Base-by-base conservation (phyloP, 2,329 filamentous ascomycete species). In the Elsinoe australis region DNA sequence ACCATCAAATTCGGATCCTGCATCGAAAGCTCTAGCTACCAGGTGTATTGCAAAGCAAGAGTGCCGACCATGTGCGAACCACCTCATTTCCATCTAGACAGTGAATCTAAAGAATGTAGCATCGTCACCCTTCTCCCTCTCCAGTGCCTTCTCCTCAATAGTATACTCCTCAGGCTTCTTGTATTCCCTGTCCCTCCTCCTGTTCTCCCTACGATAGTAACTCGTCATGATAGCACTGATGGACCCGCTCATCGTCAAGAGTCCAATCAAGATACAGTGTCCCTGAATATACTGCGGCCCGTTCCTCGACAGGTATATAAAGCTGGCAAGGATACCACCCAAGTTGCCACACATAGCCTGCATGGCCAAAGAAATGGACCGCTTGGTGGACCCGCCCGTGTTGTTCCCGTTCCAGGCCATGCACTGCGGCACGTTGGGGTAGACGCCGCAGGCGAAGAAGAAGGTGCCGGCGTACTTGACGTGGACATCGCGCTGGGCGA, bases 171-270 rank as follows among this genome's bases (percentile, higher is more conserved):
- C 63, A 2, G 68, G 69, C 8, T 65, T 62, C 61, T 76, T 71
- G 58, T 71, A 64, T 47, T 68, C 57, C 34, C 61, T 60, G 17
- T 80, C 74, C 10, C 79, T 68, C 41, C 75, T 68, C 3, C 65
- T 62, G 52, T 81, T 81, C 67, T 81, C 78, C 33, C 67, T 61
- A 32, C 73, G 68, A 19, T 77, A 71, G 63, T 79, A 80, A 21
- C 70, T 59, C 15, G 74, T 76, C 77, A 82, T 81, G 56, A 73
- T 65, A 35, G 70, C 59, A 34, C 69, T 73, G 9, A 80, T 65
- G 41, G 68, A 49, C 50, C 71, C 67, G 18, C 31, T 38, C 45
- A 48, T 38, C 3, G 47, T 39, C 35, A 63, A 56, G 14, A 67
- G 51, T 0, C 61, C 69, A 19, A 75, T 67, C 29, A 75, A 61